Percentiles rank a stretch among this genome's conserved stretches.
Conservation (phyloP, 2,329 filamentous ascomycete genomes). For the Apiospora sp. region DNA sequence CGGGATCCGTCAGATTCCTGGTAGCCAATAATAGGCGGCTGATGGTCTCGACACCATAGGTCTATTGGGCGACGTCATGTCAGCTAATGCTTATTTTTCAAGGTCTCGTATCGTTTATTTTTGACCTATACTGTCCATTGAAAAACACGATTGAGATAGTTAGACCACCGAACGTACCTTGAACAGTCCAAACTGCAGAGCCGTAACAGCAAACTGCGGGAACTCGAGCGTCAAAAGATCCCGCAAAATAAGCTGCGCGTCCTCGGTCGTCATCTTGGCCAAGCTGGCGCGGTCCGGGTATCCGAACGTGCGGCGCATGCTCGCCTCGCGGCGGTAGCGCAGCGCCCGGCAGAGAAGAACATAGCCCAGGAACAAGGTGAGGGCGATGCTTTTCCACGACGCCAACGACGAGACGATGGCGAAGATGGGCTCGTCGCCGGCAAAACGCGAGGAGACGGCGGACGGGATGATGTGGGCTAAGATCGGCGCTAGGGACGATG, state of each 20-base stretch:
- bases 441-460: not conserved
- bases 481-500: constrained; percentile 1
- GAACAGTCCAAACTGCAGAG: constrained; percentile 43
- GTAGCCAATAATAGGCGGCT: constrained; percentile 41
- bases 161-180: constrained; percentile 34
- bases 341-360: constrained; percentile 37
- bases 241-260: constrained; percentile 42
- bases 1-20: constrained; percentile 42
- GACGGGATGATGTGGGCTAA: constrained; percentile 8
- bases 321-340: constrained; percentile 39
- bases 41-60: constrained; percentile 44
- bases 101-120: not conserved
- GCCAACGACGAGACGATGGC: not conserved
- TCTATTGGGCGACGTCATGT: constrained; percentile 34
- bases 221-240: constrained; percentile 38
- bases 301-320: constrained; percentile 35
- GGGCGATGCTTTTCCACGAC: constrained; percentile 22
- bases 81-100: not conserved
- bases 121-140: too few relatives aligned
- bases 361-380: constrained; percentile 36
- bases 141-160: too few relatives aligned
- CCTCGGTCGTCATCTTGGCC: constrained; percentile 40
- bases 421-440: not conserved
- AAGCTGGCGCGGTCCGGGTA: constrained; percentile 38
- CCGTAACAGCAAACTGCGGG: constrained; percentile 36